Base-by-base conservation (phyloP, 2,329 filamentous ascomycete genomes). In the Thielaviopsis euricoi region DNA sequence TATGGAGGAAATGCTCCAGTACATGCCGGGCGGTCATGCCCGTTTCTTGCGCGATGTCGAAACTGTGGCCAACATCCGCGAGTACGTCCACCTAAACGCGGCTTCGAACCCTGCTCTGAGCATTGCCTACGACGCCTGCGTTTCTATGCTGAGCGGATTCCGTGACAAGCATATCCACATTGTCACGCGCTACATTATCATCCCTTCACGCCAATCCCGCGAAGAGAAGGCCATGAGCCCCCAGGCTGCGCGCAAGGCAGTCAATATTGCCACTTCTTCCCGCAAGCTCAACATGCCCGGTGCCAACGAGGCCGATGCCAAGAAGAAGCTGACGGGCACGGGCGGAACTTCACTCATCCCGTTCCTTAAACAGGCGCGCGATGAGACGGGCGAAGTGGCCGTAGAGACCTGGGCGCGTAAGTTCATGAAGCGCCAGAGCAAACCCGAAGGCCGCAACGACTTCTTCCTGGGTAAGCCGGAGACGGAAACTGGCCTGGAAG, bases 81-180 rank as follows among this genome's bases (percentile, higher is more conserved):
- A 85, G 19, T 97, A 85, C 64, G 90, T 96, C 54, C 51, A 61
- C 23, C 80, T 86, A 63, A 69, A 67, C 64, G 64, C 80, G 78
- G 66, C 73, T 4, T 71, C 74, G 46, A 78, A 95, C 67, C 76
- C 76, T 22, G 78, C 81, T 12, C 74, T 98, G 1, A 81, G 79
- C 53, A 76, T 90, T 19, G 88, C 93, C 0, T 98, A 91, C 69
- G 93, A 98, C 66, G 89, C 89, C 6, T 95, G 89, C 67, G 76
- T 98, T 7, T 84, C 77, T 25, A 82, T 82, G 78, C 70, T 82
- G 54, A 77, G 78, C 61, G 71, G 73, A 17, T 84, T 96, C 66
- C 84, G 90, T 60, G 90, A 96, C 71, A 95, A 90, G 69, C 93
- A 98, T 69, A 95, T 98, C 65, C 87, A 89, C 68, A 91, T 98